Evolutionary conservation across 2,329 filamentous ascomycete species (phyloP).

Genomic region (Claviceps cyperi): DNA sequence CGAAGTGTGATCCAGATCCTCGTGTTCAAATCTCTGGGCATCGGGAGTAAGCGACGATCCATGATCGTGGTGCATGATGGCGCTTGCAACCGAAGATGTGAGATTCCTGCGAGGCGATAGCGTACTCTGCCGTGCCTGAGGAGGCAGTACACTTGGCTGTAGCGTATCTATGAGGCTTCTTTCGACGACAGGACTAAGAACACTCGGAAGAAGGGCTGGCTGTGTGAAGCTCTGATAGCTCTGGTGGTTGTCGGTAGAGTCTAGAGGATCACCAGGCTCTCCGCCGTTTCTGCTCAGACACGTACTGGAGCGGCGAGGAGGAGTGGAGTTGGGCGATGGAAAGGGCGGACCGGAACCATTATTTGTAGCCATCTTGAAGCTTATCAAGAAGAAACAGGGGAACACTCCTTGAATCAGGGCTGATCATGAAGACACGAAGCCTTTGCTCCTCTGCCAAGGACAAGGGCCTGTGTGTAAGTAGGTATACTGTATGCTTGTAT

Average conservation of each 20-base stretch:
- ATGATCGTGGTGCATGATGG: conserved; percentile 18
- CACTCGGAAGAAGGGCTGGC: conserved; percentile 13
- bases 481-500: no score
- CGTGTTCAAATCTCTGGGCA: conserved; percentile 36
- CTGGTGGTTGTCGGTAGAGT: background rate
- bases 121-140: background rate
- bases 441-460: background rate
- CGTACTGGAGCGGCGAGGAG: conserved; percentile 52
- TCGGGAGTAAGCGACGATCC: conserved; percentile 28
- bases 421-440: background rate
- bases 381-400: background rate
- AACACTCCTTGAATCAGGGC: background rate
- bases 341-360: background rate
- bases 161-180: conserved; percentile 41
- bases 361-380: conserved; percentile 9
- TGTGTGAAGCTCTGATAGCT: conserved; percentile 6
- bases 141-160: conserved; percentile 13
- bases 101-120: background rate
- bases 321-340: conserved; percentile 29
- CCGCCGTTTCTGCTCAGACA: conserved; percentile 11
- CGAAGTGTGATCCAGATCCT: conserved; percentile 38
- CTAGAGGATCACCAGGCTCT: background rate
- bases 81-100: background rate
- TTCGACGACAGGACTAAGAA: conserved; percentile 41
- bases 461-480: no score